phyloP scores from a whole-genome alignment of 108 stramenopile genomes.

The Fistulifera pelliculosa region DNA sequence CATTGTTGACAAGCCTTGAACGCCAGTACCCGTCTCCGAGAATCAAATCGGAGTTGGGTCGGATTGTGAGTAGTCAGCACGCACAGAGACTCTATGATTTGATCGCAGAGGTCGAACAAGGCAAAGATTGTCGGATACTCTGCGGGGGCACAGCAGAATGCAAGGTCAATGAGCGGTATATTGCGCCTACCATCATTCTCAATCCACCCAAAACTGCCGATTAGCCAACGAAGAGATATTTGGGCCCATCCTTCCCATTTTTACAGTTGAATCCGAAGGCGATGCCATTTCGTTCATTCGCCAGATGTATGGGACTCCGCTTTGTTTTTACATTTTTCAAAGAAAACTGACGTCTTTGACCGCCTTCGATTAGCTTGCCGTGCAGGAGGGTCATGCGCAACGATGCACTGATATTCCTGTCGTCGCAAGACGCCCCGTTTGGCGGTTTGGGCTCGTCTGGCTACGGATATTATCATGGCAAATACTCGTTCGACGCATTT shows the following conservation, averaged over 20 bases:
- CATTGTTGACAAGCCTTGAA: conserved; percentile 5
- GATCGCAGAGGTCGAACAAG: conserved; percentile 33
- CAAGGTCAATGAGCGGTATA: conserved; percentile 28
- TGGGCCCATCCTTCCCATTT: conserved; percentile 78
- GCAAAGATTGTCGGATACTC: conserved; percentile 13
- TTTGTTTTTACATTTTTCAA: conserved; percentile 74
- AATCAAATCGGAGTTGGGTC: conserved; percentile 28
- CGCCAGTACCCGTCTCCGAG: conserved; percentile 24
- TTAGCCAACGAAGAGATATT: conserved; percentile 85
- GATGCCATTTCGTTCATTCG: conserved; percentile 53
- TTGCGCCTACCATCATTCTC: conserved; percentile 53
- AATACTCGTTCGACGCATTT: conserved; percentile 68
- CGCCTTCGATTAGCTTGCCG: conserved; percentile 29
- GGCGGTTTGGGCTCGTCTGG: conserved; percentile 78
- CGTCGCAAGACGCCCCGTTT: conserved; percentile 43
- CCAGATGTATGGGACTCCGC: conserved; percentile 30
- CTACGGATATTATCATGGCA: conserved; percentile 56
- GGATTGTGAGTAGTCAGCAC: conserved; percentile 30
- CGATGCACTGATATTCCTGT: conserved; percentile 49
- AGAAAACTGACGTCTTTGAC: conserved; percentile 23
- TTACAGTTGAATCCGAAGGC: conserved; percentile 32
- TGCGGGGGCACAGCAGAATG: conserved; percentile 32
- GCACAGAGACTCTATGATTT: conserved; percentile 26
- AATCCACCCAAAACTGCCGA: conserved; percentile 34
- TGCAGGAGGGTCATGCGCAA: conserved; percentile 53